A percentile compares a stretch with the other conserved stretches of the same genome.
These are phyloP conservation scores for Byssothecium circinans DNA, from an alignment of 2,329 filamentous ascomycete species.

Conservation along the genomic window DNA sequence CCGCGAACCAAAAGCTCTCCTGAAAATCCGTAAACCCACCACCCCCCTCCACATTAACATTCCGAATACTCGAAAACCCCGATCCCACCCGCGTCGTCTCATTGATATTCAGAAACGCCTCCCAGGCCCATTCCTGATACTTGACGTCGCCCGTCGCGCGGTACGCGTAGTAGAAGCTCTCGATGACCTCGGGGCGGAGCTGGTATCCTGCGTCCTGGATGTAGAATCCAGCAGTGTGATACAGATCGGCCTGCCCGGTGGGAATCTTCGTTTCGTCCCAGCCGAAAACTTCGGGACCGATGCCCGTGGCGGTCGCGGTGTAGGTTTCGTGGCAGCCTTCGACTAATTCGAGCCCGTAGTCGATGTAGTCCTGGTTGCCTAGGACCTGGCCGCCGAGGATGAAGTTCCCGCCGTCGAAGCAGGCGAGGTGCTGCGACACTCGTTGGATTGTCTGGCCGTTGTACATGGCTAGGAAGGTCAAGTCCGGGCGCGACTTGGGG, in stretches of 20 bases:
- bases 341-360: constrained; percentile 73
- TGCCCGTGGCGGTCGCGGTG: constrained; percentile 64
- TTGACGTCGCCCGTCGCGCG: constrained; percentile 72
- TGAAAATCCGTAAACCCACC: constrained; percentile 69
- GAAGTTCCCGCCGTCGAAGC: constrained; percentile 84
- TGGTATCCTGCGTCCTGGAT: constrained; percentile 64
- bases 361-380: constrained; percentile 64
- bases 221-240: constrained; percentile 70
- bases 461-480: constrained; percentile 71
- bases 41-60: constrained; percentile 67
- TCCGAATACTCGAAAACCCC: constrained; percentile 65
- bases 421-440: constrained; percentile 61
- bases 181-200: constrained; percentile 78
- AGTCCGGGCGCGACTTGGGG: constrained; percentile 65
- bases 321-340: constrained; percentile 77
- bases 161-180: constrained; percentile 86
- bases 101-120: constrained; percentile 71
- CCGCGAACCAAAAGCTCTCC: constrained; percentile 87
- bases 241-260: constrained; percentile 58
- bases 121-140: constrained; percentile 85
- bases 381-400: constrained; percentile 77
- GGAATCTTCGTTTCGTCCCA: constrained; percentile 43
- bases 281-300: constrained; percentile 68
- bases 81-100: constrained; percentile 62
- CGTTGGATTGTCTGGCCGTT: constrained; percentile 47